phyloP scores from a whole-genome alignment of 2,329 filamentous ascomycete species.

The Pseudogymnoascus sp. region DNA sequence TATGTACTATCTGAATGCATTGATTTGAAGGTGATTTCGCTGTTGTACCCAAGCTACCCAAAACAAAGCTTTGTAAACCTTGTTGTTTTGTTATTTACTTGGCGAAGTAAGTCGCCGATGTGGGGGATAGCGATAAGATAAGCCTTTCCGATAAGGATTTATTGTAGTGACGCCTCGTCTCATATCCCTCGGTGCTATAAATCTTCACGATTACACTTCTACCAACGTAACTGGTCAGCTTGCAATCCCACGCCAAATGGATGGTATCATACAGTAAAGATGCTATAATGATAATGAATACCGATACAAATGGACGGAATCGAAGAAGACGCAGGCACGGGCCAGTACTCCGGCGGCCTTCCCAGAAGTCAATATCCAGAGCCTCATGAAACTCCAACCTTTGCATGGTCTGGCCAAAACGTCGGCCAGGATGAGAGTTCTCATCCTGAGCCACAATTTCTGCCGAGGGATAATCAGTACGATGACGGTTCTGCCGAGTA shows the following conservation, averaged over 20 bases:
- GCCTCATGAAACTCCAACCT: slow-evolving; percentile 2
- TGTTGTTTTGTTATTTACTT: not conserved
- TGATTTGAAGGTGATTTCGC: not conserved
- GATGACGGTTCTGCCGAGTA: not conserved
- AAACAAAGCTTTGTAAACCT: not conserved
- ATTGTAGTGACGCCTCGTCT: slow-evolving; percentile 4
- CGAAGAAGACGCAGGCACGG: not conserved
- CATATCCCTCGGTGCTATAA: not conserved
- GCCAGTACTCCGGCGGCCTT: not conserved
- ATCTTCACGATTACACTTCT: not conserved
- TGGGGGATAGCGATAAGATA: slow-evolving; percentile 7
- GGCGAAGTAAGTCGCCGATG: not conserved
- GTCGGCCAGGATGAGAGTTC: not conserved
- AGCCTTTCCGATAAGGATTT: not conserved
- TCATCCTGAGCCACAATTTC: not conserved
- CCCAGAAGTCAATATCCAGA: slow-evolving; percentile 5
- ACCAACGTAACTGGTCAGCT: not conserved
- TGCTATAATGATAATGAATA: slow-evolving; percentile 2
- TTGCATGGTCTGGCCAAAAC: slow-evolving; percentile 1
- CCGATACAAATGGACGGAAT: slow-evolving; percentile 6
- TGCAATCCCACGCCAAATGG: not conserved
- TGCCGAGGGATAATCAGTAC: not conserved
- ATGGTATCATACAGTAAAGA: not conserved
- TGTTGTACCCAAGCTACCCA: not conserved
- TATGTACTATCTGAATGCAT: not conserved